Evolutionary conservation across 371 early-diverging fungal species (phyloP).

Genomic region (Apophysomyces sp.): DNA sequence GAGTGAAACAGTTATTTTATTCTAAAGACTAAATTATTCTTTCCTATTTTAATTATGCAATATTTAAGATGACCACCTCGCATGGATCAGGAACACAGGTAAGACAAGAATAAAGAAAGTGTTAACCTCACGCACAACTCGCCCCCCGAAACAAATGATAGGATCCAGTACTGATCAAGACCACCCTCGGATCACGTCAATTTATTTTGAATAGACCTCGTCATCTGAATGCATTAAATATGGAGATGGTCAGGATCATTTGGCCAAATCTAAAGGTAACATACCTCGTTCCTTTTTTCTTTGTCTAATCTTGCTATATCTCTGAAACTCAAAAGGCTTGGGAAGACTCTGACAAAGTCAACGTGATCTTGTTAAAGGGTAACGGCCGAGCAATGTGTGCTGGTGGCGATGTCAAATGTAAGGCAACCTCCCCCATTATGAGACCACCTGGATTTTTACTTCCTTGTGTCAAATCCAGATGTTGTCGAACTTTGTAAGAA

Average conservation of each 20-base stretch:
- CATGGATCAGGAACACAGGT: slow-evolving; percentile 14
- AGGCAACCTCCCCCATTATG: not conserved
- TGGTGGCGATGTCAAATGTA: slow-evolving; percentile 92
- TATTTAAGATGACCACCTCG: slow-evolving; percentile 6
- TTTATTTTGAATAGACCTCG: slow-evolving; percentile 85
- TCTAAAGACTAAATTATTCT: too few species aligned
- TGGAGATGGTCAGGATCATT: slow-evolving; percentile 81
- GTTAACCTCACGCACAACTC: not conserved
- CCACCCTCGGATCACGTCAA: slow-evolving; percentile 27
- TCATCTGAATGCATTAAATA: slow-evolving; percentile 81
- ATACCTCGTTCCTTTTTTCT: not conserved
- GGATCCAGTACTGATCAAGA: slow-evolving; percentile 48
- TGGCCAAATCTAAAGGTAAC: slow-evolving; percentile 70
- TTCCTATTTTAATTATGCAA: not conserved
- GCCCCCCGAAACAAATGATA: not conserved
- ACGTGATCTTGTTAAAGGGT: slow-evolving; percentile 78
- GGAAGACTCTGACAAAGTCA: slow-evolving; percentile 69
- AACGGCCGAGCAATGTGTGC: slow-evolving; percentile 89
- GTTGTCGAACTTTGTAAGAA: not conserved
- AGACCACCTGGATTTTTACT: too few species aligned
- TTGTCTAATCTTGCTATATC: too few species aligned
- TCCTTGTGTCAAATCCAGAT: not conserved
- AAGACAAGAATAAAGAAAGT: not conserved
- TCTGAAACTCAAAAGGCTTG: slow-evolving; percentile 55
- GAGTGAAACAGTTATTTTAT: not conserved